Evolutionary conservation across 2,329 filamentous ascomycete species (phyloP).

Genomic region (Microcyclosporella mali): DNA sequence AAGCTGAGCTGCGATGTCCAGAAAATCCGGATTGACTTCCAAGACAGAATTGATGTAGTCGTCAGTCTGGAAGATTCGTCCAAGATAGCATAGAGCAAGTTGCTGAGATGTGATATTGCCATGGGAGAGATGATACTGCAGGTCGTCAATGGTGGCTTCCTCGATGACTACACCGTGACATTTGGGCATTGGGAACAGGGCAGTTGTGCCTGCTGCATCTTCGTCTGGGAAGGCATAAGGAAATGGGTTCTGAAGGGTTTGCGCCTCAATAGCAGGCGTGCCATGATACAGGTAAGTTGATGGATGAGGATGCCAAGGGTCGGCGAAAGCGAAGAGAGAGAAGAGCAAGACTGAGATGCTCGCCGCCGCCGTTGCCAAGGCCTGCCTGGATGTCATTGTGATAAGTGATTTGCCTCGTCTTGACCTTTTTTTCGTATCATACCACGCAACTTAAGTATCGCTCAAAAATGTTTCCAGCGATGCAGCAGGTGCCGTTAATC

Average conservation of each 20-base stretch:
- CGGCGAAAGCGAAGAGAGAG: too few relatives aligned
- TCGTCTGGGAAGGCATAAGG: conserved; percentile 34
- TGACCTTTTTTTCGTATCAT: too few relatives aligned
- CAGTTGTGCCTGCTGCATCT: conserved; percentile 22
- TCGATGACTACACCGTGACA: conserved; percentile 59
- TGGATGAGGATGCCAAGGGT: too few relatives aligned
- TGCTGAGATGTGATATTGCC: conserved; percentile 53
- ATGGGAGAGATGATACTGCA: conserved; percentile 54
- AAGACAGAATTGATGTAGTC: conserved; percentile 57
- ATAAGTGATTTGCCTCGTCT: too few relatives aligned
- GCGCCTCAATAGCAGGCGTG: neutral
- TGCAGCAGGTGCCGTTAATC: too few relatives aligned
- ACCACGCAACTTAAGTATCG: too few relatives aligned
- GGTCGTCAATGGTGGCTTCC: conserved; percentile 63
- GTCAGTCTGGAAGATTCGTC: conserved; percentile 56
- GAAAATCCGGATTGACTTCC: conserved; percentile 62
- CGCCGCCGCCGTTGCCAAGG: too few relatives aligned
- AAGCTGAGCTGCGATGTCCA: conserved; percentile 54
- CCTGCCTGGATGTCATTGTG: too few relatives aligned
- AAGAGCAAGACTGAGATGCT: too few relatives aligned
- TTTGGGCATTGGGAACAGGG: conserved; percentile 55
- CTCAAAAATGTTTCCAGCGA: too few relatives aligned
- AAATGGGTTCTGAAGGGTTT: conserved; percentile 20
- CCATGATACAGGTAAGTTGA: too few relatives aligned
- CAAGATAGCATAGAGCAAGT: conserved; percentile 57